phyloP scores from a whole-genome alignment of 2,329 filamentous ascomycete genomes.

The Penicillium sp. region DNA sequence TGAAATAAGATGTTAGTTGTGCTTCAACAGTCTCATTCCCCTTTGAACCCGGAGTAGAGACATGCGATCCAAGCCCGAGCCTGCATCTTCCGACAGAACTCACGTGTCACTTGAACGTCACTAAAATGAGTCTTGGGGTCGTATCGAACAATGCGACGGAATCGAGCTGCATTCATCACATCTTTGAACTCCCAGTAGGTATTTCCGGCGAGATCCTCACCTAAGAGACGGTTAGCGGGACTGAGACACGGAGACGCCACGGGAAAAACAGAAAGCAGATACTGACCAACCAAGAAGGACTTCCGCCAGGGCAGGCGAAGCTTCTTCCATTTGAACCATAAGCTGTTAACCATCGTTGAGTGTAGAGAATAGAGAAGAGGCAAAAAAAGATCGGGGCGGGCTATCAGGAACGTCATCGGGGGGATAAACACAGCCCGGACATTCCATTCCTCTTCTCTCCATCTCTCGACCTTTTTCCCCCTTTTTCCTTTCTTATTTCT shows the following conservation, averaged over 20 bases:
- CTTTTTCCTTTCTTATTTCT: not conserved
- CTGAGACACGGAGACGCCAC: not conserved
- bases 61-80: not conserved
- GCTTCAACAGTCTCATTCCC: not conserved
- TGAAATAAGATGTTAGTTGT: conserved; percentile 12
- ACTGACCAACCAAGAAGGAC: conserved; percentile 50
- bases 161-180: conserved; percentile 44
- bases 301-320: conserved; percentile 55
- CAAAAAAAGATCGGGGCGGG: conserved; percentile 6
- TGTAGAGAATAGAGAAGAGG: conserved; percentile 6
- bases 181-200: conserved; percentile 62
- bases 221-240: conserved; percentile 30
- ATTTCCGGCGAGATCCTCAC: conserved; percentile 54
- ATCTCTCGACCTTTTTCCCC: conserved; percentile 1
- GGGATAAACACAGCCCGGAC: conserved; percentile 18
- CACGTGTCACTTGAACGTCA: conserved; percentile 54
- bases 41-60: not conserved
- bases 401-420: conserved; percentile 23
- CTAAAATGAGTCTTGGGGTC: conserved; percentile 46
- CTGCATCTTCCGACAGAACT: conserved; percentile 14
- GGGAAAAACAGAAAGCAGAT: not conserved
- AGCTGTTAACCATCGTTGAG: conserved; percentile 36
- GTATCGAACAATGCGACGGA: conserved; percentile 53
- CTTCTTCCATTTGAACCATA: conserved; percentile 58
- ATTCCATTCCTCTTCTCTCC: conserved; percentile 16